Evolutionary conservation across 1,139 yeast species (phyloP), one percentile per base, ranked within the genome.

Genomic region (Pichia sp.): DNA sequence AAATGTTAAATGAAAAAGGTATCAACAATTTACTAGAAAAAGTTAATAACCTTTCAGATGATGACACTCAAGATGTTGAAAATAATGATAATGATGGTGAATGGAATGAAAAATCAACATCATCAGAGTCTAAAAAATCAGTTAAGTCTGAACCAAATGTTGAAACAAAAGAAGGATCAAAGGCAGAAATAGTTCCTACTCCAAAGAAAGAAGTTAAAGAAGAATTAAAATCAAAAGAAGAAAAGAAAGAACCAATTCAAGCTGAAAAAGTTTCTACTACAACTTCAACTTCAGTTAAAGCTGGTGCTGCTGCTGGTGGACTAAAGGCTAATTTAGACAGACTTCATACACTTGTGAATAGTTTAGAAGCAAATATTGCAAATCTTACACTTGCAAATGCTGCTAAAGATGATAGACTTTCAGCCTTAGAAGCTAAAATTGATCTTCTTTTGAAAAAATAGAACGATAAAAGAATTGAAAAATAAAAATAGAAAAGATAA

Each of bases 271-370:
- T 25, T 11, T 74, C 76, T n/a, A 72, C 83, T 35, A 8, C 30
- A 7, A 27, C 44, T 11, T 10, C 50, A 5, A 40, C 42, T 6
- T 11, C 47, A 7, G 46, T 41, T 4, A 53, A 47, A 29, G 29
- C 40, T 18, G 56, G 55, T n/a, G 52, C 52, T 18, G 47, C 58
- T 10, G 40, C 54, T 8, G 54, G 55, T 34, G 84, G 88, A 1
- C 70, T 85, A 55, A 82, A 82, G 57, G 83, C 79, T 7, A 79
- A 87, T 1, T 81, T 85, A 34, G 90, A 83, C 55, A 81, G 75
- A 54, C 71, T 85, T 49, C 78, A 84, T 4, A 53, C 67, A 1
- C 66, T 85, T 34, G 87, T 83, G 9, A 69, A 69, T 10, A 70
- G 73, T 41, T 70, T 85, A 47, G 87, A 84, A 60, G 52, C 68